phyloP scores from a whole-genome alignment of 2,329 filamentous ascomycete genomes.

The Ceratocystis huliohia region DNA sequence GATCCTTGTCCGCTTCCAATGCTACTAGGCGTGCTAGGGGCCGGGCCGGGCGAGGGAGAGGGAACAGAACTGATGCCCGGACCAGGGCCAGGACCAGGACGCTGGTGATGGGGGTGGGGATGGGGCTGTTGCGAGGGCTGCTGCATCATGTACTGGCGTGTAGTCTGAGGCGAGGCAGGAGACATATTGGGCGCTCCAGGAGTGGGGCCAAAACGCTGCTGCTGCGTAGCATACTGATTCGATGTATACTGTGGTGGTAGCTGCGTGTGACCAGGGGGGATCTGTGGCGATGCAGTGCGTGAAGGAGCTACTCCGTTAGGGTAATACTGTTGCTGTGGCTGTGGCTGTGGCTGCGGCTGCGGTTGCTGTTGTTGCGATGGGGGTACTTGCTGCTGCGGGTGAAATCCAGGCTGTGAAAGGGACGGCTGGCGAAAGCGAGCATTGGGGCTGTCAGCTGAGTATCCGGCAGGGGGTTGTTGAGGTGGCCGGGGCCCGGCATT shows the following conservation, averaged over 20 bases:
- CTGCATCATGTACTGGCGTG: constrained; percentile 19
- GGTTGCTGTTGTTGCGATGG: constrained; percentile 15
- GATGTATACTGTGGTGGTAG: not conserved
- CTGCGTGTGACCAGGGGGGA: constrained; percentile 28
- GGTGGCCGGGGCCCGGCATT: constrained; percentile 12
- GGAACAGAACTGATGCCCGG: constrained; percentile 12
- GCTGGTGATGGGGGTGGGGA: constrained; percentile 10
- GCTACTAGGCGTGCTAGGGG: constrained; percentile 15
- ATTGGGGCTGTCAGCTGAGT: constrained; percentile 31
- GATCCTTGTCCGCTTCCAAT: constrained; percentile 6
- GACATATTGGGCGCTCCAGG: constrained; percentile 18
- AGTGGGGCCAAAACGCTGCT: constrained; percentile 8
- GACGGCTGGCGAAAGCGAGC: constrained; percentile 32
- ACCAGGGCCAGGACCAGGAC: not conserved
- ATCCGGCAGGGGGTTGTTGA: constrained; percentile 25
- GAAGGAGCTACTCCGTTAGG: constrained; percentile 35
- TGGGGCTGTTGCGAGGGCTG: constrained; percentile 16
- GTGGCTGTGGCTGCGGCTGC: constrained; percentile 11
- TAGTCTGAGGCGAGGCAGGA: constrained; percentile 17
- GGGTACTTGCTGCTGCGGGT: constrained; percentile 26
- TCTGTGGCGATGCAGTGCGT: constrained; percentile 36
- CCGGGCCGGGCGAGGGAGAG: constrained; percentile 18
- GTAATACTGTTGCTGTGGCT: constrained; percentile 26
- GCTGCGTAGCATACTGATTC: constrained; percentile 6
- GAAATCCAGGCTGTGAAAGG: constrained; percentile 27